These are phyloP conservation scores for Hawksworthiomyces lignivorus DNA, from an alignment of 2,329 filamentous ascomycete species.

Conservation along the genomic window DNA sequence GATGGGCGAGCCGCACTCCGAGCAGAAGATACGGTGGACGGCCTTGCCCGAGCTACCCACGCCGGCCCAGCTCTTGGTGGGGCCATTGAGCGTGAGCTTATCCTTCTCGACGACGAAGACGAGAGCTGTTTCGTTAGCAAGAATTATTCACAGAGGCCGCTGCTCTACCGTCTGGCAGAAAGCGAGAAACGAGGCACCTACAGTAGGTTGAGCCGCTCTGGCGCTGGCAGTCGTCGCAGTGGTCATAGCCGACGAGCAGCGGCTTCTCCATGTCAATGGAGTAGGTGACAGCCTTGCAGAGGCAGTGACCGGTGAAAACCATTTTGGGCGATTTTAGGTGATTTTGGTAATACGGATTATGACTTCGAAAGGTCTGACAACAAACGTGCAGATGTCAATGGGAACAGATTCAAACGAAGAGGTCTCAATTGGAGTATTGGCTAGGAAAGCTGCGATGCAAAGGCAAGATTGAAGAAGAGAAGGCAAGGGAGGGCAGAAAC, in stretches of 20 bases:
- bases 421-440: too few relatives aligned
- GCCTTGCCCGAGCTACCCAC: conserved; percentile 52
- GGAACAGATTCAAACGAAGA: too few relatives aligned
- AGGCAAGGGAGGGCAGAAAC: too few relatives aligned
- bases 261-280: conserved; percentile 44
- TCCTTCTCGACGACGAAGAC: conserved; percentile 60
- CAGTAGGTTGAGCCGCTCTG: conserved; percentile 63
- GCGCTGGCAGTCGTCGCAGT: conserved; percentile 67
- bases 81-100: conserved; percentile 55
- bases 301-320: conserved; percentile 62
- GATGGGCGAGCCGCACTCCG: conserved; percentile 61
- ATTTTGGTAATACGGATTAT: background rate
- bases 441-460: too few relatives aligned
- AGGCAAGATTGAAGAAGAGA: too few relatives aligned
- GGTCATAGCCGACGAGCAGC: conserved; percentile 56
- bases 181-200: conserved; percentile 25
- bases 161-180: background rate
- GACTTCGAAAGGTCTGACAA: background rate
- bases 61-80: conserved; percentile 56
- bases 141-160: too few relatives aligned
- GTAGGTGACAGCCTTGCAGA: conserved; percentile 67
- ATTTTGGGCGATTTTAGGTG: conserved; percentile 33
- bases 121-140: conserved; percentile 39
- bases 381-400: too few relatives aligned
- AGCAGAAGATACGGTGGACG: conserved; percentile 63